These are phyloP conservation scores for Aeschynomene evenia DNA, from an alignment of 306 rosid genomes.

Conservation along the genomic window DNA sequence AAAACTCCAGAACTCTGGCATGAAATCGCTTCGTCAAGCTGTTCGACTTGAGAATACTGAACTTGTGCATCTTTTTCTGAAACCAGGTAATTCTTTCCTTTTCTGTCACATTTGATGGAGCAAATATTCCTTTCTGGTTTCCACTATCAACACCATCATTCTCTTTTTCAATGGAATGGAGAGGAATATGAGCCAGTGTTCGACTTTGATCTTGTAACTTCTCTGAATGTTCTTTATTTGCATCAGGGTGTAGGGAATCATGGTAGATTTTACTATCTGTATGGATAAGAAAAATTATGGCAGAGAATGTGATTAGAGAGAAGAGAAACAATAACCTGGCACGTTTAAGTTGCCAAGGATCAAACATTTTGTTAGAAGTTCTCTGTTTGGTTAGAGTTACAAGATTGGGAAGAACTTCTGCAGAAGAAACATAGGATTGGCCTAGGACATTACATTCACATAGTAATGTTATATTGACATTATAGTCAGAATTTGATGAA, in stretches of 20 bases:
- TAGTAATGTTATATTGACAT: no score
- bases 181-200: neutral
- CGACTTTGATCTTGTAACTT: slow-evolving; percentile 12
- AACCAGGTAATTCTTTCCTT: slow-evolving; percentile 53
- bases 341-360: slow-evolving; percentile 21
- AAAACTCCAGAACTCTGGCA: slow-evolving; percentile 41
- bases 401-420: neutral
- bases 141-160: slow-evolving; percentile 23
- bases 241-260: neutral
- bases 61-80: slow-evolving; percentile 28
- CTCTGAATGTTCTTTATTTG: neutral
- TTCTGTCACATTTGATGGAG: slow-evolving; percentile 47
- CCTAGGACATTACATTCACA: no score
- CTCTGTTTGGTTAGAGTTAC: neutral
- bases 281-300: slow-evolving; percentile 40
- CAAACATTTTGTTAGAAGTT: slow-evolving; percentile 28
- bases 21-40: slow-evolving; percentile 36
- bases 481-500: no score
- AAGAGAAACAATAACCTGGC: slow-evolving; percentile 31
- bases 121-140: slow-evolving; percentile 27
- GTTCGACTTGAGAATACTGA: slow-evolving; percentile 52
- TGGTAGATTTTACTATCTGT: slow-evolving; percentile 24
- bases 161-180: slow-evolving; percentile 28
- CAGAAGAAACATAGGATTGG: neutral
- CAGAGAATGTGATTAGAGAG: slow-evolving; percentile 29